phyloP scores from a whole-genome alignment of 2,329 filamentous ascomycete genomes.

The Neofusicoccum kwambonambiense region DNA sequence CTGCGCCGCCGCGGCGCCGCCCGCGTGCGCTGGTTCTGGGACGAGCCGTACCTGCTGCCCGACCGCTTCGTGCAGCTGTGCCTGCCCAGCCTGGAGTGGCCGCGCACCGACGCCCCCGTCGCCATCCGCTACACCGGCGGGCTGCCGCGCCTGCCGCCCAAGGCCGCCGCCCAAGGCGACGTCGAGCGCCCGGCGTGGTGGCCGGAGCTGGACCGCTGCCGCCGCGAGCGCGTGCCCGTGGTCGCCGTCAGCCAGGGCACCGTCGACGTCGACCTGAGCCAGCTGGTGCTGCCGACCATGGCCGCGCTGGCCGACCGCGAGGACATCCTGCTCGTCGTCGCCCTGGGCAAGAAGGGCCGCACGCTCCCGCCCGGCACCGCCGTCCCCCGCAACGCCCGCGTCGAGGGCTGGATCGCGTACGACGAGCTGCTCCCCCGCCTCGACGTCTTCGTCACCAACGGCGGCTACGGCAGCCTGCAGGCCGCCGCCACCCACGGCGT shows the following conservation, averaged over 20 bases:
- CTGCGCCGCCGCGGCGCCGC: slow-evolving; percentile 21
- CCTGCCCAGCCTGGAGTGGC: slow-evolving; percentile 37
- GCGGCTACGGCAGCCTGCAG: slow-evolving; percentile 50
- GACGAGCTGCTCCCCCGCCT: slow-evolving; percentile 46
- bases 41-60: slow-evolving; percentile 25
- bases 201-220: slow-evolving; percentile 41
- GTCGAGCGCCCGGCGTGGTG: slow-evolving; percentile 44
- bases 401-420: slow-evolving; percentile 51
- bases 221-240: slow-evolving; percentile 41
- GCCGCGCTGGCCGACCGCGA: slow-evolving; percentile 41
- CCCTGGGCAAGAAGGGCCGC: slow-evolving; percentile 32
- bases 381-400: slow-evolving; percentile 44
- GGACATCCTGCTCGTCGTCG: slow-evolving; percentile 43
- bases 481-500: slow-evolving; percentile 48
- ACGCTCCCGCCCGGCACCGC: slow-evolving; percentile 22
- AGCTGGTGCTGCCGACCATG: slow-evolving; percentile 50
- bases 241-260: slow-evolving; percentile 53
- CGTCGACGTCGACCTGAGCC: slow-evolving; percentile 37
- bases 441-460: slow-evolving; percentile 49
- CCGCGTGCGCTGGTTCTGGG: slow-evolving; percentile 21
- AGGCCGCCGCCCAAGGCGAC: slow-evolving; percentile 22
- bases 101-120: slow-evolving; percentile 35
- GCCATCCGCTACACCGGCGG: slow-evolving; percentile 47
- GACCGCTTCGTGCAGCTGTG: slow-evolving; percentile 36
- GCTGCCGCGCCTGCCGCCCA: slow-evolving; percentile 20